Evolutionary conservation across 2,329 filamentous ascomycete genomes (phyloP).

Genomic region (Fusarium dlaminii): DNA sequence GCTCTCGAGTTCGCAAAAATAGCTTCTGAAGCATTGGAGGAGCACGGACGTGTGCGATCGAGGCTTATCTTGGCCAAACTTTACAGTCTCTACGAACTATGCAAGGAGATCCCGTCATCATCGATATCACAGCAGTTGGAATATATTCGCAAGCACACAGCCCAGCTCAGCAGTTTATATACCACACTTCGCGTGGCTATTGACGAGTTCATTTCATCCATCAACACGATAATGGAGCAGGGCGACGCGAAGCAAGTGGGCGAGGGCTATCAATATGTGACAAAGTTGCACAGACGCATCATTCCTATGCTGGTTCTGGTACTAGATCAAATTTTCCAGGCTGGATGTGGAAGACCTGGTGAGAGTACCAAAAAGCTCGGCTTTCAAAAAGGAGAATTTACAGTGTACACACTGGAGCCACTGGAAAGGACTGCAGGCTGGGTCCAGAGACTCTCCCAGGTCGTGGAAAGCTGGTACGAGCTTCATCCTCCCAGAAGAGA

Average conservation of each 20-base stretch:
- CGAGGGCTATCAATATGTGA: neutral
- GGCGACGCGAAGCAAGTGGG: neutral
- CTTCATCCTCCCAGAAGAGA: constrained; percentile 3
- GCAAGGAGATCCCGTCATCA: constrained; percentile 20
- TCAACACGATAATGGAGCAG: constrained; percentile 2
- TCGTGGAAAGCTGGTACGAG: constrained; percentile 16
- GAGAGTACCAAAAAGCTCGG: neutral
- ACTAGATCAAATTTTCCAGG: constrained; percentile 34
- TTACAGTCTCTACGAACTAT: constrained; percentile 21
- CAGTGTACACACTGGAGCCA: constrained; percentile 20
- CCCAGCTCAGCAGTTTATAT: neutral
- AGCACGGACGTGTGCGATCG: neutral
- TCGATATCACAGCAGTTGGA: constrained; percentile 18
- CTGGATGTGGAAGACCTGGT: constrained; percentile 7
- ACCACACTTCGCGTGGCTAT: constrained; percentile 16
- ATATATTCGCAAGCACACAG: constrained; percentile 19
- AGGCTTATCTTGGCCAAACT: constrained; percentile 23
- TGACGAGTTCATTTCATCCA: neutral
- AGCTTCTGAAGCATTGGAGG: neutral
- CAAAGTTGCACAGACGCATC: constrained; percentile 26
- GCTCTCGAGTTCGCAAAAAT: neutral
- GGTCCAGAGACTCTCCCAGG: constrained; percentile 22
- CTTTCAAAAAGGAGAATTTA: constrained; percentile 29
- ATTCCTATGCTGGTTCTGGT: constrained; percentile 42
- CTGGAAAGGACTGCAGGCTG: constrained; percentile 28